Evolutionary conservation across 176 grass and related monocot genomes (phyloP).

Genomic region (Juncus effusus): DNA sequence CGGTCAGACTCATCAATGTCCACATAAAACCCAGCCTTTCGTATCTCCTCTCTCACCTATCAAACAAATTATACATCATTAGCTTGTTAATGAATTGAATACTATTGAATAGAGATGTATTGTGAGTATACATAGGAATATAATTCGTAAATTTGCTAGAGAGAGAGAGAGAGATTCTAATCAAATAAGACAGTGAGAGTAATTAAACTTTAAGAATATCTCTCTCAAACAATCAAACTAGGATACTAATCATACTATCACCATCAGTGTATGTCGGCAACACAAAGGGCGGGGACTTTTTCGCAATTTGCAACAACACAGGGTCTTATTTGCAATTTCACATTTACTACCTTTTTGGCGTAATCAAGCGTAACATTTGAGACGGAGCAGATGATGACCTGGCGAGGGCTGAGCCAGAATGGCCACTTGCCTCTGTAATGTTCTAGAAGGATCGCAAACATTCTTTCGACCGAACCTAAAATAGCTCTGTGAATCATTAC

Average conservation of each 20-base stretch:
- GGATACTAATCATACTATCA: no score
- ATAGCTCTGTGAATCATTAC: slow-evolving; percentile 98
- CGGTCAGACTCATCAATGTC: slow-evolving; percentile 74
- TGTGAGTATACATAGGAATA: not conserved
- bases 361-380: slow-evolving; percentile 61
- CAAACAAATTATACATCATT: not conserved
- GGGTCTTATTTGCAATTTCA: no score
- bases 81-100: not conserved
- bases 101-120: no score
- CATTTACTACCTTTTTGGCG: slow-evolving; percentile 55
- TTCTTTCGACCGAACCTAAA: slow-evolving; percentile 92
- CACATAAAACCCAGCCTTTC: slow-evolving; percentile 68
- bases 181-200: no score
- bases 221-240: no score
- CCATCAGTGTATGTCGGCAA: no score
- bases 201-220: no score
- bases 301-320: no score
- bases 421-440: slow-evolving; percentile 99
- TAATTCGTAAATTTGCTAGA: no score
- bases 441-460: slow-evolving; percentile 97
- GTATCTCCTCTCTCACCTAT: slow-evolving; percentile 65
- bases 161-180: no score
- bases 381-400: slow-evolving; percentile 85
- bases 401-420: slow-evolving; percentile 96
- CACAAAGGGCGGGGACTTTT: no score